Base-by-base conservation (phyloP, 202 grass and related monocot genomes). In the Carex arenaria region DNA sequence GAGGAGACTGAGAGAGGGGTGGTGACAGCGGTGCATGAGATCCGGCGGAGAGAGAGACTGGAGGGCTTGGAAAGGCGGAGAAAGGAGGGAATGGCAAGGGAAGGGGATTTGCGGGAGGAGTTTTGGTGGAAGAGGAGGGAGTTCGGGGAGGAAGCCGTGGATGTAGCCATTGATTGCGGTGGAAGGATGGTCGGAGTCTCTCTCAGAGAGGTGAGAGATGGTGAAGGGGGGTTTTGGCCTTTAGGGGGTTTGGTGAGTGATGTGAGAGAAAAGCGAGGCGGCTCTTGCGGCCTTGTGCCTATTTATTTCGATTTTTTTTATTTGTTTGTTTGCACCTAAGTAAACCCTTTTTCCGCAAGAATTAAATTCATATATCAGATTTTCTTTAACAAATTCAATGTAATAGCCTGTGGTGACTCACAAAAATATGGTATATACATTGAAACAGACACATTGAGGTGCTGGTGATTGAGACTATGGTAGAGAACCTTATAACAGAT, bases 1-100 rank as follows among this genome's bases (percentile, higher is more conserved):
- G 82, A 1, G 45, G 92, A 18, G 45, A 55, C 18, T 17, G 82
- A 54, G 9, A 83, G 2, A 52, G 89, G 84, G 1, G 82, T 17
- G 14, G 87, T 73, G 45, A 93, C 84, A 64, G 90, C 90, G 5
- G 87, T 28, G 87, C 90, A 97, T 66, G 84, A 88, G 84, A 97
- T 93, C 88, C 55, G 78, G 75, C 38, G 51, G 22, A n/a, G 4
- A 18, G 47, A 43, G 62, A 11, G 14, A 14, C 7, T 10, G 54
- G 43, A 49, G 54, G 66, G 14, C 1, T 59, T 64, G 30, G 70
- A 36, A 11, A 64, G 4, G 14, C 66, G 81, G 69, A 86, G 38
- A 51, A 64, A 85, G 40, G 80, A 53, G 63, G 84, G 43, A 51
- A 3, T 20, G 42, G 42, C 1, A 12, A 17, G 15, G 7, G 65